Percentiles rank a stretch among this genome's conserved stretches.
phyloP scores from a whole-genome alignment of 768 basidiomycete genomes.

The Scleroderma citrinum region DNA sequence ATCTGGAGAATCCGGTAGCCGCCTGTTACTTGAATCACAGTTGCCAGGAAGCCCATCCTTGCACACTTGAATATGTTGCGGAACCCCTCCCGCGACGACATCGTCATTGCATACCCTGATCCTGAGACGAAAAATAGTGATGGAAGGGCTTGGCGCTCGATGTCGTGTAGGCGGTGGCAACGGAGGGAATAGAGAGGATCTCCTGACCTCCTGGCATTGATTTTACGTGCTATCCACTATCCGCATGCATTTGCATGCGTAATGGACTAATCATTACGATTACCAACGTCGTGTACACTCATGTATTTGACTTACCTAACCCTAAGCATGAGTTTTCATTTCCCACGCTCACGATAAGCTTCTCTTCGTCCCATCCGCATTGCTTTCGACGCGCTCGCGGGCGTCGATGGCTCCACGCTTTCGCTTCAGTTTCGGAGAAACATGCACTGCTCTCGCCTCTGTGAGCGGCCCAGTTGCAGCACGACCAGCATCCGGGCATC shows the following conservation, averaged over 20 bases:
- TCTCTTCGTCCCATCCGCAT: slow-evolving; percentile 26
- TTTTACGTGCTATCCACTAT: too few relatives aligned
- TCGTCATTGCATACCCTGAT: slow-evolving; percentile 24
- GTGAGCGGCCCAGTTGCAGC: slow-evolving; percentile 80
- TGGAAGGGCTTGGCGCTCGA: slow-evolving; percentile 22
- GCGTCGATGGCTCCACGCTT: slow-evolving; percentile 78
- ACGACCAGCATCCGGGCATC: slow-evolving; percentile 59
- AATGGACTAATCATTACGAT: too few relatives aligned
- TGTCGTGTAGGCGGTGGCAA: slow-evolving; percentile 21
- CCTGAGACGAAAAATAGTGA: slow-evolving; percentile 18
- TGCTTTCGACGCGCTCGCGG: slow-evolving; percentile 54
- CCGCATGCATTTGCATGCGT: too few relatives aligned
- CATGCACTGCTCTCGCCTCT: slow-evolving; percentile 51
- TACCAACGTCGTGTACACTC: too few relatives aligned
- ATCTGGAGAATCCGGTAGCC: slow-evolving; percentile 19
- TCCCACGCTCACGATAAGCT: neutral
- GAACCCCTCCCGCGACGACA: slow-evolving; percentile 27
- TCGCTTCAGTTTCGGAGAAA: slow-evolving; percentile 40
- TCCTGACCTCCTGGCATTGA: too few relatives aligned
- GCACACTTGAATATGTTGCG: slow-evolving; percentile 15
- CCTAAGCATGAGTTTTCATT: neutral
- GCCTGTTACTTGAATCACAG: slow-evolving; percentile 14
- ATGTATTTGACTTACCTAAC: neutral
- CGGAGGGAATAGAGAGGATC: too few relatives aligned
- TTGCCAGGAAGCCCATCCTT: slow-evolving; percentile 14